phyloP scores from a whole-genome alignment of 78 protist species.

The Cavenderia fasciculata region DNA sequence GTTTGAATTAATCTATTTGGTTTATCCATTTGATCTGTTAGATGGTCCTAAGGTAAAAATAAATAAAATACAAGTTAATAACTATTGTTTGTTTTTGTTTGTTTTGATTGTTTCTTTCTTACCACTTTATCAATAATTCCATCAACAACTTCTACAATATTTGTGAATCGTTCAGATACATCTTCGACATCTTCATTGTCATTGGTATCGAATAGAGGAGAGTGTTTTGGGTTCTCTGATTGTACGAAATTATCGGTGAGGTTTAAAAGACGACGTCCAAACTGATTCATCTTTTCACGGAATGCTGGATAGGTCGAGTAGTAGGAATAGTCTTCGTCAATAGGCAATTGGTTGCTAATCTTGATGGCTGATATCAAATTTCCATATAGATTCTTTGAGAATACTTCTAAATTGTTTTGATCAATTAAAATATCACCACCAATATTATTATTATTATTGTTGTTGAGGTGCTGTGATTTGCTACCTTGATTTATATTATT shows the following conservation, averaged over 20 bases:
- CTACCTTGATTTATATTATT: too few species aligned
- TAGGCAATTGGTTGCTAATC: conserved; percentile 66
- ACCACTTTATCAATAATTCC: conserved; percentile 77
- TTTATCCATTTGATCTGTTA: conserved; percentile 40
- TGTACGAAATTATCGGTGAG: conserved; percentile 46
- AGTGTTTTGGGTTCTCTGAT: conserved; percentile 38
- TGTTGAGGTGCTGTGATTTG: too few species aligned
- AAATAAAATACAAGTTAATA: background rate
- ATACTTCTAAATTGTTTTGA: conserved; percentile 24
- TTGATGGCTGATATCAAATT: conserved; percentile 51
- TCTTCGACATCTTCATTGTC: conserved; percentile 67
- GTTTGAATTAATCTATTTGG: conserved; percentile 29
- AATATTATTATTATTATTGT: background rate
- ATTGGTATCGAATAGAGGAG: background rate
- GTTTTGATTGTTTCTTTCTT: too few species aligned
- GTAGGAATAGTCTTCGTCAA: conserved; percentile 77
- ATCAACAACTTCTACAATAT: conserved; percentile 74
- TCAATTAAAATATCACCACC: background rate
- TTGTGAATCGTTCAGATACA: conserved; percentile 39
- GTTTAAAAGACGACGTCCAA: conserved; percentile 40
- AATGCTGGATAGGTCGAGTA: conserved; percentile 74
- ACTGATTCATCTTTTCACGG: conserved; percentile 32
- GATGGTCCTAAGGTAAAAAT: conserved; percentile 25
- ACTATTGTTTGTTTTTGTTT: background rate
- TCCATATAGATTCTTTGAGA: conserved; percentile 45